Conservation (phyloP, 2,329 filamentous ascomycete species). For the Berkeleyomyces basicola region DNA sequence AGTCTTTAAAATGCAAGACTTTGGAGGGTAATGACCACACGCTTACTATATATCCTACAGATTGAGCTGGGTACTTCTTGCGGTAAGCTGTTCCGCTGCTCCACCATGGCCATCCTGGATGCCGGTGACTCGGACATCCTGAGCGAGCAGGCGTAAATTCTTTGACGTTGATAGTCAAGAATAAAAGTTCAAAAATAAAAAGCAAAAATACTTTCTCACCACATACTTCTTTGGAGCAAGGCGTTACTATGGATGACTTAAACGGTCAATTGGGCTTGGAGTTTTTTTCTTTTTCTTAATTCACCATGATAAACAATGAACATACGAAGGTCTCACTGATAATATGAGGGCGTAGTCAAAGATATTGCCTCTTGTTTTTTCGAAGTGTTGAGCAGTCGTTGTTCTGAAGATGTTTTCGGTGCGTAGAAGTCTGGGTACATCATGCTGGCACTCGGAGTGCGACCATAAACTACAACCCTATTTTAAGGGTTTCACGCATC, state of each 20-base stretch:
- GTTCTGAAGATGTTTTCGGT: neutral
- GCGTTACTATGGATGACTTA: conserved; percentile 8
- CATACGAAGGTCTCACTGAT: neutral
- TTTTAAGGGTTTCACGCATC: too few species aligned
- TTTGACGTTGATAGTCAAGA: conserved; percentile 5
- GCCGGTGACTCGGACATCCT: conserved; percentile 98
- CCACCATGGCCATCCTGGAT: conserved; percentile 92
- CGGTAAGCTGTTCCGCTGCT: conserved; percentile 98
- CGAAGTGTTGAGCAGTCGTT: neutral
- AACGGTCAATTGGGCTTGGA: neutral
- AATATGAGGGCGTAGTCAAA: neutral
- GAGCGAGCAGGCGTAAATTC: conserved; percentile 39
- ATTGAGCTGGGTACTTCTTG: conserved; percentile 97
- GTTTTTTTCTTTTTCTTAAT: conserved; percentile 2
- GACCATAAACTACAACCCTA: too few species aligned
- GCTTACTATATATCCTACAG: conserved; percentile 46
- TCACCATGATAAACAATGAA: neutral
- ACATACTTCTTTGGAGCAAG: conserved; percentile 2
- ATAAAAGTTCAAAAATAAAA: conserved; percentile 7
- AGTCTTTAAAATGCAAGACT: conserved; percentile 51
- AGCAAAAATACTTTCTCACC: conserved; percentile 3
- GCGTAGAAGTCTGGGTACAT: neutral
- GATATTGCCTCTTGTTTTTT: neutral
- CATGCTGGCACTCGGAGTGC: too few species aligned
- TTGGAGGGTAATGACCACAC: conserved; percentile 58